Base-by-base conservation (phyloP, 495 filamentous ascomycete species). In the Cenococcum geophilum region DNA sequence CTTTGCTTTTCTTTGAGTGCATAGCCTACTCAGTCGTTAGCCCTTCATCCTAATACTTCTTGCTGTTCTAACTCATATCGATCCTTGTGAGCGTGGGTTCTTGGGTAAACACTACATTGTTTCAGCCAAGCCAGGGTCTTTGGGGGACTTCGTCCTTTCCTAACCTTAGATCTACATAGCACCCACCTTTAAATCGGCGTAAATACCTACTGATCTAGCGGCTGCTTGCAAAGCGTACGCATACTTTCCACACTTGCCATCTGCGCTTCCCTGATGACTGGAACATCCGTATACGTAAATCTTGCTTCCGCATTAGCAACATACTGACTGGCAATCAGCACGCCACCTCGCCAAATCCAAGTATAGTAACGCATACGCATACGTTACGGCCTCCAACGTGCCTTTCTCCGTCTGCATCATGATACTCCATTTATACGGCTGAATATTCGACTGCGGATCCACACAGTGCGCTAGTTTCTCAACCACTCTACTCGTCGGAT, bases 321-420 rank as follows among this genome's bases (percentile, higher is more conserved):
- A 12, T 25, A 51, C n/a, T 51, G 48, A 51, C 23, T 51, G 1
- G 23, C 48, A 11, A 51, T 23, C 48, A 51, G 23, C n/a, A 23
- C 22, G 14, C 48, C 48, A 21, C 48, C 48, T 22, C 48, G 18
- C 23, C 48, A 21, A 22, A 51, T 51, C 48, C 48, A 51, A 11
- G 48, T 51, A 51, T 51, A 51, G 48, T 51, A 51, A 12, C 11
- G 16, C 48, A 23, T 51, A 51, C 21, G 48, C 48, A 51, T 18
- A 51, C 22, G 23, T 22, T 10, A 11, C 11, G 11, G 48, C 48
- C n/a, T 51, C n/a, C n/a, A 51, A 51, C 3, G 48, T 51, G 14
- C 48, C 48, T 10, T 51, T 10, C 11, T n/a, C 11, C 11, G 48
- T 23, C 10, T 23, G 48, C n/a, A 51, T 51, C 16, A 18, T 12